These are phyloP conservation scores for Scheffersomyces stipitis DNA, from an alignment of 805 yeast species.

Conservation along the genomic window DNA sequence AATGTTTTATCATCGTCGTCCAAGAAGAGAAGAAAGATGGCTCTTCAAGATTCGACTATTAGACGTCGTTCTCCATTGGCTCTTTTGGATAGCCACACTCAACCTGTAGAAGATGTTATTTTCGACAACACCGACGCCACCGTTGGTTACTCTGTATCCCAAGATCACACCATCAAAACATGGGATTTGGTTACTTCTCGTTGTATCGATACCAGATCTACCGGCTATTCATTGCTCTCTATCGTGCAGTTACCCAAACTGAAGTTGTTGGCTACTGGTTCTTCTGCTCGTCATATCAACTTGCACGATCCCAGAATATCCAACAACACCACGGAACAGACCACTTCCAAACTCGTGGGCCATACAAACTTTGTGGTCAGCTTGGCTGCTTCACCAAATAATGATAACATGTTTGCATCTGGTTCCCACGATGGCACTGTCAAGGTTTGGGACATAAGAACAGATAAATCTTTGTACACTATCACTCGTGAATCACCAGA, in stretches of 20 bases:
- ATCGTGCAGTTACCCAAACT: slow-evolving; percentile 64
- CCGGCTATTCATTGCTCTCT: slow-evolving; percentile 82
- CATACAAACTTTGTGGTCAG: slow-evolving; percentile 89
- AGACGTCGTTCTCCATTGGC: slow-evolving; percentile 82
- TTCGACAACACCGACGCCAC: slow-evolving; percentile 73
- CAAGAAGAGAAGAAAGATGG: slow-evolving; percentile 84
- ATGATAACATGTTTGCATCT: slow-evolving; percentile 79
- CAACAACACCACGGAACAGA: slow-evolving; percentile 58
- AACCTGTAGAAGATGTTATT: slow-evolving; percentile 82
- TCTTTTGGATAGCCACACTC: slow-evolving; percentile 74
- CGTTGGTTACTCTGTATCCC: slow-evolving; percentile 91
- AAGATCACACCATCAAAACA: slow-evolving; percentile 91
- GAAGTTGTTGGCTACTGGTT: slow-evolving; percentile 84
- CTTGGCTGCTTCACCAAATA: slow-evolving; percentile 70
- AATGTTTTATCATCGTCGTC: slow-evolving; percentile 65
- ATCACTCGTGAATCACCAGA: slow-evolving; percentile 67
- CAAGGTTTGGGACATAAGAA: slow-evolving; percentile 93
- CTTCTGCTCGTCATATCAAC: slow-evolving; percentile 95
- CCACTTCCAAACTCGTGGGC: slow-evolving; percentile 66
- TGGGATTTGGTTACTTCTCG: slow-evolving; percentile 92
- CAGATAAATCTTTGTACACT: slow-evolving; percentile 78
- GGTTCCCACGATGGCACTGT: slow-evolving; percentile 97
- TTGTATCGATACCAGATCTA: slow-evolving; percentile 82
- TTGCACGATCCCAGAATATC: slow-evolving; percentile 85
- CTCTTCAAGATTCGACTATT: slow-evolving; percentile 70